Conservation (phyloP, 176 grass and related monocot species). For the Panicum miliaceum region DNA sequence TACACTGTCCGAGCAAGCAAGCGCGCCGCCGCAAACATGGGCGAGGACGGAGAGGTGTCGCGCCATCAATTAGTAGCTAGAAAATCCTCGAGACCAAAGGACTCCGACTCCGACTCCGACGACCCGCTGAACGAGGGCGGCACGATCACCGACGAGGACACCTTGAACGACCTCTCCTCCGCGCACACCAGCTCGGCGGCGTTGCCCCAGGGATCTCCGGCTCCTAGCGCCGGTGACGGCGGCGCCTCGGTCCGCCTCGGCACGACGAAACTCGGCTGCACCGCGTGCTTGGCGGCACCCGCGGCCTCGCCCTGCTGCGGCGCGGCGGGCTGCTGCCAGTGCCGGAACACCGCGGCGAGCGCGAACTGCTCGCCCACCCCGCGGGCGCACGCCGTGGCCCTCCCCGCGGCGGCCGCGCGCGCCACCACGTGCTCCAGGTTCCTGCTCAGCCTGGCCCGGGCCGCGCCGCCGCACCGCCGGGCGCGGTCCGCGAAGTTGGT, state of each 20-base stretch:
- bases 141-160: slow-evolving; percentile 71
- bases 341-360: slow-evolving; percentile 62
- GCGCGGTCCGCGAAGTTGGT: slow-evolving; percentile 61
- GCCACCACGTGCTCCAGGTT: slow-evolving; percentile 56
- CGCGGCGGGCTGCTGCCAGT: neutral
- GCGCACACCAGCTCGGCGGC: neutral
- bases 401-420: slow-evolving; percentile 43
- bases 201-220: neutral
- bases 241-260: slow-evolving; percentile 50
- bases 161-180: slow-evolving; percentile 44
- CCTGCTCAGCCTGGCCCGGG: slow-evolving; percentile 53
- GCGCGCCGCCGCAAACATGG: neutral
- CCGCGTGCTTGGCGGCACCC: slow-evolving; percentile 34
- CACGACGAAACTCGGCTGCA: slow-evolving; percentile 74
- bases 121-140: slow-evolving; percentile 48
- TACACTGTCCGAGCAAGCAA: slow-evolving; percentile 6
- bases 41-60: neutral
- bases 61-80: neutral
- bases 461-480: neutral
- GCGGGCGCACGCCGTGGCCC: slow-evolving; percentile 7
- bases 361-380: slow-evolving; percentile 56
- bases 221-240: neutral
- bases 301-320: neutral
- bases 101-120: slow-evolving; percentile 3
- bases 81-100: slow-evolving; percentile 34